These are phyloP conservation scores for Artemisia annua DNA, from an alignment of 129 eudicot genomes.

Conservation along the genomic window DNA sequence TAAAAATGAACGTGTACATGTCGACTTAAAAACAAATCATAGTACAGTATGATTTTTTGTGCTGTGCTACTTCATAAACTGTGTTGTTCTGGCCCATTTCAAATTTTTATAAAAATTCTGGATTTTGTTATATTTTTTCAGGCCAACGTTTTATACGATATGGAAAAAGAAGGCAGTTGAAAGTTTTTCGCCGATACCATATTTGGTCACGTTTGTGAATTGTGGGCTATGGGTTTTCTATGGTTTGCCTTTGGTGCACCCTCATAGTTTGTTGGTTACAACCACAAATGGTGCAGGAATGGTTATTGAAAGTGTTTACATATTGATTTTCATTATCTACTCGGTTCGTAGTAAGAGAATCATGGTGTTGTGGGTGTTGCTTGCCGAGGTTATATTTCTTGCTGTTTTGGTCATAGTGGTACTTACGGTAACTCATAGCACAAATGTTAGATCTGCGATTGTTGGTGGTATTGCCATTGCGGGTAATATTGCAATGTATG, in stretches of 20 bases:
- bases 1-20: too few species aligned
- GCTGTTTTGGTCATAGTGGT: conserved; percentile 43
- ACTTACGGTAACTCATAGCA: conserved; percentile 45
- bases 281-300: conserved; percentile 75
- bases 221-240: conserved; percentile 80
- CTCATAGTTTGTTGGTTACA: conserved; percentile 58
- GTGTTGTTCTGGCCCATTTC: too few species aligned
- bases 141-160: conserved; percentile 78
- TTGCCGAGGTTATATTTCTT: conserved; percentile 46
- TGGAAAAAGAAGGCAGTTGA: conserved; percentile 80
- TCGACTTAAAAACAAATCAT: too few species aligned
- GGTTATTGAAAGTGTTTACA: conserved; percentile 51
- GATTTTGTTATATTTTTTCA: conserved; percentile 14
- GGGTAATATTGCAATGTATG: conserved; percentile 72
- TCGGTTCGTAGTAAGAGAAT: conserved; percentile 46
- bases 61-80: too few species aligned
- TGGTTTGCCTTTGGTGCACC: conserved; percentile 83
- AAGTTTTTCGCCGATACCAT: conserved; percentile 67
- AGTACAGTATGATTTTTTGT: too few species aligned
- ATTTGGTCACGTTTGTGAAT: conserved; percentile 71
- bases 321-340: conserved; percentile 46
- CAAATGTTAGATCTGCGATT: conserved; percentile 49
- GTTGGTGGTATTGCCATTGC: conserved; percentile 61
- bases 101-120: neutral
- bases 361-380: conserved; percentile 29